Evolutionary conservation across 1,284 basidiomycete species (phyloP), one percentile per base, ranked within the genome.

Genomic region (Austroboletus olivaceoglutinosus): DNA sequence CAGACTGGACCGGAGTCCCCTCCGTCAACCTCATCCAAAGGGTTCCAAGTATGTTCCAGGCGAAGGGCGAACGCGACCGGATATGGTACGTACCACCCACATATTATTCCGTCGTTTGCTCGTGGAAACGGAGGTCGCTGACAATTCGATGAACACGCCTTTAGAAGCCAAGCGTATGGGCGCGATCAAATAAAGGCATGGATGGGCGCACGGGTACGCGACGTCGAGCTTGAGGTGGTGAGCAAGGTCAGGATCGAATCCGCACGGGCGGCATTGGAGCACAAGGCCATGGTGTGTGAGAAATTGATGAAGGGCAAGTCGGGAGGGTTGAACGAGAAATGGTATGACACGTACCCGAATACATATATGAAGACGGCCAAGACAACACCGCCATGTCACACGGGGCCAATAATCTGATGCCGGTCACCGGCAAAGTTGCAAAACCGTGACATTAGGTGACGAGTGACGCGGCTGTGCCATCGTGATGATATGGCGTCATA

Each of bases 211-310:
- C 81, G 0, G n/a, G 71, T 73, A 23, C 77, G 83, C 30, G 89
- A 92, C 67, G 60, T 82, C 11, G 84, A 89, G 61, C 72, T 85
- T 5, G 84, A 88, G 55, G 80, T 70, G 31, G 68, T 86, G 48
- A 82, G 78, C 68, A 80, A 75, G 58, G 80, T 81, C n/a, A 88
- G 85, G 0, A 65, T 87, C 9, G 88, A 91, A 37, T 78, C 78
- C 2, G 83, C 85, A 10, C 81, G 81, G 9, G 80, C 81, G 1
- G 78, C 77, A 5, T 69, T 97, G 45, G 85, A 91, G 66, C 77
- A 84, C 42, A 97, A 97, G 67, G 85, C 91, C 6, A 79, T 80
- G 64, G 82, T 88, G 51, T 97, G 97, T 62, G 86, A 92, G 6
- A 85, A 91, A 62, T 68, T 96, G 30, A 72, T 76, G 59, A 84